Evolutionary conservation across 495 filamentous ascomycete genomes (phyloP).

Genomic region (Aspergillus saccharolyticus): DNA sequence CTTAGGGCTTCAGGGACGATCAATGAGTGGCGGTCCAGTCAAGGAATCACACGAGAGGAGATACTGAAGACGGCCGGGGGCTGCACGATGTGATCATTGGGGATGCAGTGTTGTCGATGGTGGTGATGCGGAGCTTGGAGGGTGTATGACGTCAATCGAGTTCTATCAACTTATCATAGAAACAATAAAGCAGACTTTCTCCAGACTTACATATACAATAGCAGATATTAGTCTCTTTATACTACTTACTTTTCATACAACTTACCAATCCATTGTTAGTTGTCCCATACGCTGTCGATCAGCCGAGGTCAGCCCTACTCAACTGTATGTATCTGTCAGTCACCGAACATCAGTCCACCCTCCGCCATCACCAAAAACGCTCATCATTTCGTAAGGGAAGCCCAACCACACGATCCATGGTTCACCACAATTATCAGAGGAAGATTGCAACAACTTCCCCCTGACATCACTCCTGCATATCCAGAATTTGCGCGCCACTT

Average conservation of each 20-base stretch:
- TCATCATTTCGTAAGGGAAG: background rate
- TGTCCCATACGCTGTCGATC: too few species aligned
- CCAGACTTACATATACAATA: too few species aligned
- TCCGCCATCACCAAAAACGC: background rate
- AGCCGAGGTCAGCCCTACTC: too few species aligned
- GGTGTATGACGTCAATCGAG: conserved; percentile 5
- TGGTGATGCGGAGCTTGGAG: conserved; percentile 38
- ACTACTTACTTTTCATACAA: background rate
- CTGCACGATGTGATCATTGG: conserved; percentile 51
- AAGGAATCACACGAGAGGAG: conserved; percentile 44
- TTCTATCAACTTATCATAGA: too few species aligned
- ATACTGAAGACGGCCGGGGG: conserved; percentile 47
- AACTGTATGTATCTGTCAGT: too few species aligned
- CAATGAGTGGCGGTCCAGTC: conserved; percentile 39
- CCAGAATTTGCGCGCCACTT: background rate
- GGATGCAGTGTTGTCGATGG: conserved; percentile 44
- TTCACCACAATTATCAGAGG: background rate
- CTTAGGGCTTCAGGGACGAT: conserved; percentile 44
- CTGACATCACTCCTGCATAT: background rate
- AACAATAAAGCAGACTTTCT: too few species aligned
- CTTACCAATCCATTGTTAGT: background rate
- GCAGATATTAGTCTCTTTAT: too few species aligned
- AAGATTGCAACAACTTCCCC: background rate
- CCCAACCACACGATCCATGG: conserved; percentile 1
- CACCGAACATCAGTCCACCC: background rate